Percentiles rank a stretch among this genome's conserved stretches.
Evolutionary conservation across 495 filamentous ascomycete genomes (phyloP).

Genomic region (Penicillium nucicola): DNA sequence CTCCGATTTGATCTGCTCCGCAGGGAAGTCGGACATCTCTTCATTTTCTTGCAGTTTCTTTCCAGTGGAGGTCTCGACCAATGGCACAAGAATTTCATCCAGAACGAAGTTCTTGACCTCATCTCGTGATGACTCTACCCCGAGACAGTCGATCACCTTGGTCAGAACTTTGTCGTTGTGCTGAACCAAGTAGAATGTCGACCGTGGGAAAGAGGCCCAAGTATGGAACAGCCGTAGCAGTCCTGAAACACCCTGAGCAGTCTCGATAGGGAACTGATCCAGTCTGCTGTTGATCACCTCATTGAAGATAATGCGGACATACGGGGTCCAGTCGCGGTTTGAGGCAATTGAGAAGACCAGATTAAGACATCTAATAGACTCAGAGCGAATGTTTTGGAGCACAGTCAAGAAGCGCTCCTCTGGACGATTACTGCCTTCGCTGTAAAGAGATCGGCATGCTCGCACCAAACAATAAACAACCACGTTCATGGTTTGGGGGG

Average conservation of each 20-base stretch:
- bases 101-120: conserved; percentile 83
- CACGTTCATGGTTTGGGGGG: conserved; percentile 63
- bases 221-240: conserved; percentile 75
- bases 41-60: conserved; percentile 41
- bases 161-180: conserved; percentile 61
- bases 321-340: conserved; percentile 66
- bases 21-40: conserved; percentile 51
- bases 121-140: conserved; percentile 73
- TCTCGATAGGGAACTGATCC: conserved; percentile 78
- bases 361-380: conserved; percentile 74
- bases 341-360: conserved; percentile 68
- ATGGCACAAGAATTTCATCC: conserved; percentile 59
- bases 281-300: conserved; percentile 75
- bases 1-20: conserved; percentile 51
- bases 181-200: conserved; percentile 63
- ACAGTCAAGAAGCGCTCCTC: conserved; percentile 52
- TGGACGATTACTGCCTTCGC: conserved; percentile 32
- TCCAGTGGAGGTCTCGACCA: conserved; percentile 55
- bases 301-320: conserved; percentile 63
- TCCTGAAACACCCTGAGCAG: conserved; percentile 82
- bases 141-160: conserved; percentile 68
- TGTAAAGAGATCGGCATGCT: conserved; percentile 58
- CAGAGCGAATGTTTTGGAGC: conserved; percentile 66
- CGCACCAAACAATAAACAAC: conserved; percentile 74
- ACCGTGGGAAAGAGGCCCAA: conserved; percentile 67